Evolutionary conservation across 78 protist species (phyloP).

Genomic region (Dictyostelium intermedium): DNA sequence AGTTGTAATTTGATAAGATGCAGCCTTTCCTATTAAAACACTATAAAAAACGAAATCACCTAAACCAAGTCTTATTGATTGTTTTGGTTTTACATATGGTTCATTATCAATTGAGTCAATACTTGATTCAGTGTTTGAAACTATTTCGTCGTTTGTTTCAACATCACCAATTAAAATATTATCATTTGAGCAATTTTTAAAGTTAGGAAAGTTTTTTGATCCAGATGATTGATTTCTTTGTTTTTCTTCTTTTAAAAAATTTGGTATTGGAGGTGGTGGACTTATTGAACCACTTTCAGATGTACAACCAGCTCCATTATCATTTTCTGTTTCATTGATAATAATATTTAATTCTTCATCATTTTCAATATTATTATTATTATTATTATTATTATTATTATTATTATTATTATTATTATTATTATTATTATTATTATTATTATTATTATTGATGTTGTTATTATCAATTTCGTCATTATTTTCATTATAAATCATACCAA

Average conservation of each 20-base stretch:
- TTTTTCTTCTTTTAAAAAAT: background rate
- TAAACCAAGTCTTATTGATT: conserved; percentile 94
- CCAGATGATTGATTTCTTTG: background rate
- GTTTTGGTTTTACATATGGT: background rate
- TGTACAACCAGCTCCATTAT: background rate
- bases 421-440: background rate
- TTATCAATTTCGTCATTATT: background rate
- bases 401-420: background rate
- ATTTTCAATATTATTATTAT: no score
- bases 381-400: background rate
- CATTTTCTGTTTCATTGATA: background rate
- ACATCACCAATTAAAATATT: background rate
- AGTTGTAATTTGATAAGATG: conserved; percentile 58
- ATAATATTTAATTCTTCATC: no score
- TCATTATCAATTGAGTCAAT: background rate
- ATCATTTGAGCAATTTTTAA: background rate
- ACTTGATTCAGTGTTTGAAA: conserved; percentile 2
- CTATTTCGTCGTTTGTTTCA: conserved; percentile 5
- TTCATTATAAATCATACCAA: conserved; percentile 23
- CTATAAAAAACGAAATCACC: conserved; percentile 98
- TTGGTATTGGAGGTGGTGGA: conserved; percentile 3
- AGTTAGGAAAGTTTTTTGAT: background rate
- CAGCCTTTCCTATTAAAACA: conserved; percentile 95
- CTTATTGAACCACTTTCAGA: background rate
- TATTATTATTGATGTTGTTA: background rate